Conservation (phyloP, 192 early-diverging fungal genomes). For the Oehlia diaphana region DNA sequence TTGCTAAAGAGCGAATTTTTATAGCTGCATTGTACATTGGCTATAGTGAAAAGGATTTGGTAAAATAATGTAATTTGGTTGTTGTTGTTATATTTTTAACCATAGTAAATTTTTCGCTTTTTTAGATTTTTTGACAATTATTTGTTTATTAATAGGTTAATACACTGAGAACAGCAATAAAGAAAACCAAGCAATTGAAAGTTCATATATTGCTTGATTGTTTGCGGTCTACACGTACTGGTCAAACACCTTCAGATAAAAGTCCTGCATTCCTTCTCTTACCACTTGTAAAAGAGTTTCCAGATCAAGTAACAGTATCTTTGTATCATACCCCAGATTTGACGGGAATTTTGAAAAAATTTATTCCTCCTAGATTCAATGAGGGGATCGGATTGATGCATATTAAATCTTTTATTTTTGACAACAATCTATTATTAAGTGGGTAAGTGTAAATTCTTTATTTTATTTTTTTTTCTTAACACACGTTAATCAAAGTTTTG, state of each 20-base stretch:
- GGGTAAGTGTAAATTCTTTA: slow-evolving; percentile 51
- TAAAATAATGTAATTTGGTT: slow-evolving; percentile 34
- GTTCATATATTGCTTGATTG: slow-evolving; percentile 86
- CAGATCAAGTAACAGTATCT: slow-evolving; percentile 63
- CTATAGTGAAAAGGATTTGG: slow-evolving; percentile 73
- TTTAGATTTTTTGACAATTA: not conserved
- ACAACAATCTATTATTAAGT: slow-evolving; percentile 78
- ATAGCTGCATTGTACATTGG: slow-evolving; percentile 93
- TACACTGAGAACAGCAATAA: slow-evolving; percentile 60
- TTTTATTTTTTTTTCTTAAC: not conserved
- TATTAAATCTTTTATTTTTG: slow-evolving; percentile 90
- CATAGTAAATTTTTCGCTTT: not conserved
- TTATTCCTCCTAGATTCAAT: slow-evolving; percentile 85
- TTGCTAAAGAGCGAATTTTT: slow-evolving; percentile 71
- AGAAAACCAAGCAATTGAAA: slow-evolving; percentile 49
- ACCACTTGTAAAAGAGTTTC: slow-evolving; percentile 65
- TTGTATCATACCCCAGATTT: slow-evolving; percentile 90
- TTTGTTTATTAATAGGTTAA: slow-evolving; percentile 50
- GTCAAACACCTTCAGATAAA: slow-evolving; percentile 34
- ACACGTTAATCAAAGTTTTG: not conserved
- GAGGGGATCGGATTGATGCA: slow-evolving; percentile 95
- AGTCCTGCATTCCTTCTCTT: slow-evolving; percentile 71
- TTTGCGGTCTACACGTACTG: slow-evolving; percentile 76
- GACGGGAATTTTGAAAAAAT: slow-evolving; percentile 63
- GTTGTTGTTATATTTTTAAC: not conserved